phyloP scores from a whole-genome alignment of 768 basidiomycete genomes.

The Paxillus ammoniavirescens region DNA sequence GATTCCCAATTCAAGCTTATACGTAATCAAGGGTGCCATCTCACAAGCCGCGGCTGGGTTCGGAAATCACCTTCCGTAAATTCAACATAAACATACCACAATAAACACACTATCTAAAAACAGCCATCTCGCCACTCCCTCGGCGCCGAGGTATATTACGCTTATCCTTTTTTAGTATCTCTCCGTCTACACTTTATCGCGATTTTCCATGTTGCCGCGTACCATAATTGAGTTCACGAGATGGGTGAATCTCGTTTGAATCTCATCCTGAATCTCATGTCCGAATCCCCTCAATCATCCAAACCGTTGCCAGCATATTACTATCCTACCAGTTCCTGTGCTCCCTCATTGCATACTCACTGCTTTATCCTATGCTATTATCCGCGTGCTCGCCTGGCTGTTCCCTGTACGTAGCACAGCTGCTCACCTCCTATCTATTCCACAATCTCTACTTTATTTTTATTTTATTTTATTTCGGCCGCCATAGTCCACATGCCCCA shows the following conservation, averaged over 20 bases:
- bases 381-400: constrained; percentile 3
- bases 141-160: constrained; percentile 39
- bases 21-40: constrained; percentile 35
- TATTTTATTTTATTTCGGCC: neutral
- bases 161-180: constrained; percentile 28
- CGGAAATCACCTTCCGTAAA: constrained; percentile 40
- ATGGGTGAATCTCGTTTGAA: constrained; percentile 28
- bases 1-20: constrained; percentile 23
- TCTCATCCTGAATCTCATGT: constrained; percentile 30
- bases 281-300: neutral
- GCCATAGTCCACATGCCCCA: neutral
- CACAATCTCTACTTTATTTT: neutral
- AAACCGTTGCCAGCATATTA: neutral
- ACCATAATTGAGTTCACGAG: constrained; percentile 18
- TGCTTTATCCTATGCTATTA: constrained; percentile 18
- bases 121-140: constrained; percentile 32
- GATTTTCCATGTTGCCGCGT: constrained; percentile 35
- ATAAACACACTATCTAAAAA: constrained; percentile 21
- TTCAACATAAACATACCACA: constrained; percentile 20
- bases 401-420: neutral
- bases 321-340: constrained; percentile 15
- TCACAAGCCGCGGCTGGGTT: constrained; percentile 37
- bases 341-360: constrained; percentile 14
- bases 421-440: neutral
- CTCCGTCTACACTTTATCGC: constrained; percentile 33